phyloP scores from a whole-genome alignment of 306 rosid genomes.

The Astragalus membranaceus region DNA sequence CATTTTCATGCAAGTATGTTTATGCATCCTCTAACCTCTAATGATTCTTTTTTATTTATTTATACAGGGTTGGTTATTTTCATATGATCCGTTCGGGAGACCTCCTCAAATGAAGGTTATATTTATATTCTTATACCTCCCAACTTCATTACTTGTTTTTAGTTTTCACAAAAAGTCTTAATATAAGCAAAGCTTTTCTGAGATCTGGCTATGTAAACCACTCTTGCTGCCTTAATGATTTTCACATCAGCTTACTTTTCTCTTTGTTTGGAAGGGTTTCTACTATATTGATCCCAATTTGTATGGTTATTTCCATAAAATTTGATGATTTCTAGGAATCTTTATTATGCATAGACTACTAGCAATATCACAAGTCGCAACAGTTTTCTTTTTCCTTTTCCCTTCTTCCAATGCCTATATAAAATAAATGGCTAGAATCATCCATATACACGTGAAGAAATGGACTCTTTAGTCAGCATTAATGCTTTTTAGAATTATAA shows the following conservation, averaged over 20 bases:
- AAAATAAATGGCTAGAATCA: slow-evolving; percentile 2
- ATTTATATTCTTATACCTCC: not conserved
- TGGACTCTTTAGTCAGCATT: not conserved
- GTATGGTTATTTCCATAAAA: not conserved
- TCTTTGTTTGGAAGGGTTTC: not conserved
- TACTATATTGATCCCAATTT: not conserved
- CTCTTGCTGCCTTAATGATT: not conserved
- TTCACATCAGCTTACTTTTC: not conserved
- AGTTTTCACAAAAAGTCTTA: not conserved
- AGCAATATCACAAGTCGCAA: not conserved
- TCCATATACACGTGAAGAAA: not conserved
- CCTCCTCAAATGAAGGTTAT: slow-evolving; percentile 92
- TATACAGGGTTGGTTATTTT: slow-evolving; percentile 80
- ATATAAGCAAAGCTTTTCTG: not conserved
- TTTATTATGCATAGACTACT: slow-evolving; percentile 1
- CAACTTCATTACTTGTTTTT: not conserved
- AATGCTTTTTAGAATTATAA: slow-evolving; percentile 11
- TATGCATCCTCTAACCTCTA: slow-evolving; percentile 13
- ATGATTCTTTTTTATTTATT: not conserved
- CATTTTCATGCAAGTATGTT: slow-evolving; percentile 2
- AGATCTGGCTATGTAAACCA: not conserved
- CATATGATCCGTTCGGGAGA: slow-evolving; percentile 91
- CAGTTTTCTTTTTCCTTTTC: not conserved
- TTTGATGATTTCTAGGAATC: not conserved
- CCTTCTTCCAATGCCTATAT: slow-evolving; percentile 9